Base-by-base conservation (phyloP, 495 filamentous ascomycete species). In the Tuber umbilicatum region DNA sequence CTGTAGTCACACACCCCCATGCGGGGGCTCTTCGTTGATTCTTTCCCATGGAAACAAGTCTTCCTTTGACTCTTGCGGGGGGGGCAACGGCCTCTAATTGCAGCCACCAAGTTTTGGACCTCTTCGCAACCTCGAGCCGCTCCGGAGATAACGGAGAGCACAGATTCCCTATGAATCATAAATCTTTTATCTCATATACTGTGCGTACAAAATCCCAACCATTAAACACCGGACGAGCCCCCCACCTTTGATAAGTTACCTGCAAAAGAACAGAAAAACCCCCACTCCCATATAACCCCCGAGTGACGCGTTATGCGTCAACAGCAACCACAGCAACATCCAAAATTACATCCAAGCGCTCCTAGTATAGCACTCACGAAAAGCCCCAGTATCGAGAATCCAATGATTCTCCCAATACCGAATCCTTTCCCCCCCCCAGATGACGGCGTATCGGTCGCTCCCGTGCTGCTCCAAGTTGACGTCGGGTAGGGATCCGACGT, bases 381-480 rank as follows among this genome's bases (percentile, higher is more conserved):
- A n/a, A 60, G 4, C 23, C n/a, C 50, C 2, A 60, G 0, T 27
- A 60, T 2, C 23, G 50, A 3, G 50, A 60, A 27, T 27, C 50
- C 50, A 4, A 14, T 60, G 12, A 60, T 60, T 14, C 4, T 27
- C n/a, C 50, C 50, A 10, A 60, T 3, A 10, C 23, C 5, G 10
- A 60, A 27, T 60, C 14, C 1, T 2, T 10, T 1, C 31, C 31
- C 23, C 50, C n/a, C 2, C 23, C 47, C 9, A n/a, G n/a, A n/a
- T n/a, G n/a, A 0, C 1, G 23, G 47, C 2, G 9, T 12, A 1
- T 27, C n/a, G 0, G 50, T 60, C 0, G 0, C 6, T 12, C 14
- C 9, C 14, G 50, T 0, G n/a, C n/a, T n/a, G 9, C 23, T 4
- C 10, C 7, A 27, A 60, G 50, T 27, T 9, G 50, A 60, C 2